phyloP scores from a whole-genome alignment of 108 stramenopile species.

The Mediolabrus comicus region DNA sequence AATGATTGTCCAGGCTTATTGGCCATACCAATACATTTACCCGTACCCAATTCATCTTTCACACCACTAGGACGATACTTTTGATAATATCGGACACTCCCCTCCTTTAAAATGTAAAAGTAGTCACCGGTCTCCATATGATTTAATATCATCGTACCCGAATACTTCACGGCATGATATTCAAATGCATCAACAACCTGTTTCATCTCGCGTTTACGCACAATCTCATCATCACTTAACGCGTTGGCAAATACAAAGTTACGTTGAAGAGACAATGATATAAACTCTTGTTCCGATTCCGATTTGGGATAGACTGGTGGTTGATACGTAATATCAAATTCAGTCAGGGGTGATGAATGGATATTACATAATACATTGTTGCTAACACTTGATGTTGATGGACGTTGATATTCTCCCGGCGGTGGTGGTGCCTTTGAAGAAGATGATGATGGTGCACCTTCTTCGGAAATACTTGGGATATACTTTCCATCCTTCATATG shows the following conservation, averaged over 20 bases:
- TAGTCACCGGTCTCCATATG: constrained; percentile 88
- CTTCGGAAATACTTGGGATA: neutral
- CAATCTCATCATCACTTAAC: constrained; percentile 31
- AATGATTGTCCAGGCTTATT: constrained; percentile 70
- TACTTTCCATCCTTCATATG: constrained; percentile 16
- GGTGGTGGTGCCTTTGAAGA: neutral
- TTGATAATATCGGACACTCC: constrained; percentile 35
- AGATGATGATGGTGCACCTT: neutral
- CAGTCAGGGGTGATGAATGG: constrained; percentile 24
- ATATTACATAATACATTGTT: constrained; percentile 33
- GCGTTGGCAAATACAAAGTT: constrained; percentile 48
- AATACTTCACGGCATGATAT: neutral
- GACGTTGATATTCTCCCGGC: neutral
- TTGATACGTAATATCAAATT: constrained; percentile 33
- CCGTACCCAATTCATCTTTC: constrained; percentile 52
- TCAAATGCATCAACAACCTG: constrained; percentile 40
- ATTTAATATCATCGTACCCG: constrained; percentile 73
- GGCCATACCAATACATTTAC: constrained; percentile 54
- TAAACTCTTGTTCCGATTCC: constrained; percentile 22
- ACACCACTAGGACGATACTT: constrained; percentile 27
- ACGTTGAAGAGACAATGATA: constrained; percentile 27
- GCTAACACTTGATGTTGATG: constrained; percentile 21
- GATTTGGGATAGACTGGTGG: constrained; percentile 40
- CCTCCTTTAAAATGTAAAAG: constrained; percentile 77
- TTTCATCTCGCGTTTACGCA: constrained; percentile 33